phyloP scores from a whole-genome alignment of 768 basidiomycete genomes.

The Hypholoma fasciculare region DNA sequence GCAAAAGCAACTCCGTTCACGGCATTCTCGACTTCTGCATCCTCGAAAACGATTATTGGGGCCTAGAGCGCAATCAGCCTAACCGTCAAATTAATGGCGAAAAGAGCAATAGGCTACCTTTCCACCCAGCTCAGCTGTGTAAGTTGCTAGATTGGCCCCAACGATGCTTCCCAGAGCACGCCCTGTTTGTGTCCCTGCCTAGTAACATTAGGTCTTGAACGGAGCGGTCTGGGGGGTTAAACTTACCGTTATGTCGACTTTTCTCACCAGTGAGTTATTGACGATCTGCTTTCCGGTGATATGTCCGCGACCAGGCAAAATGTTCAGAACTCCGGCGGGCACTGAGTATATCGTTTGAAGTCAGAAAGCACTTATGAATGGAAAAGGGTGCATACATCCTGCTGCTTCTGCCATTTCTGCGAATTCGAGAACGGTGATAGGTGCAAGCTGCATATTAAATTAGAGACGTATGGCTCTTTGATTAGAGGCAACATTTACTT shows the following conservation, averaged over 20 bases:
- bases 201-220: background rate
- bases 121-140: conserved; percentile 85
- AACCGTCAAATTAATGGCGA: background rate
- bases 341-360: conserved; percentile 46
- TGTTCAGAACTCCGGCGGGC: conserved; percentile 71
- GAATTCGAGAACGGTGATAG: conserved; percentile 79
- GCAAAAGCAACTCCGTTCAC: conserved; percentile 86
- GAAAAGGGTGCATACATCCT: conserved; percentile 47
- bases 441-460: conserved; percentile 50
- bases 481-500: conserved; percentile 37
- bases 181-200: conserved; percentile 82
- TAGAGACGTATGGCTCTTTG: background rate
- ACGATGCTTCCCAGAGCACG: conserved; percentile 72
- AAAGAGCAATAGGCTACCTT: no score
- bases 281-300: conserved; percentile 66
- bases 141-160: conserved; percentile 71
- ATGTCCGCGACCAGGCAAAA: conserved; percentile 72
- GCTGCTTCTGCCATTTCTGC: conserved; percentile 61
- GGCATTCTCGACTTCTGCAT: conserved; percentile 71
- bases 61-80: conserved; percentile 43
- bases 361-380: background rate
- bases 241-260: conserved; percentile 83
- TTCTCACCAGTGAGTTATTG: conserved; percentile 65
- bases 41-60: conserved; percentile 77
- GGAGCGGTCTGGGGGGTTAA: background rate